Evolutionary conservation across 495 filamentous ascomycete genomes (phyloP).

Genomic region (Lichenothelia convexa): DNA sequence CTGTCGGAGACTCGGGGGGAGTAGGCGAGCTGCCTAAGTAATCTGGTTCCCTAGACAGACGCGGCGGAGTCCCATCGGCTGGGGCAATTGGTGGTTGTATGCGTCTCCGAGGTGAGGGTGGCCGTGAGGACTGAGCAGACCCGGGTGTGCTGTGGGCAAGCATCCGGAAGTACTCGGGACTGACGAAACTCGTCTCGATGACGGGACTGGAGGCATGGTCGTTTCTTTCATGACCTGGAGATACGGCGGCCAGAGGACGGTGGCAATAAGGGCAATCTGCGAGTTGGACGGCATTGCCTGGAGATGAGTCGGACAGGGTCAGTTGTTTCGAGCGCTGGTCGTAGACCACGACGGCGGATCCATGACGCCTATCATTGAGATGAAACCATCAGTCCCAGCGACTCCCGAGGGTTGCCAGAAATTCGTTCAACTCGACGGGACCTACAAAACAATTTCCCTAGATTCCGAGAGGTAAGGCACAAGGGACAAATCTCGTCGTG

Average conservation of each 20-base stretch:
- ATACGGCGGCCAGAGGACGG: slow-evolving; percentile 45
- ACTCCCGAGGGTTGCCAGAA: not conserved
- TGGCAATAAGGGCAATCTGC: slow-evolving; percentile 77
- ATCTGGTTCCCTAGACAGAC: no score
- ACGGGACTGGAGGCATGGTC: slow-evolving; percentile 14
- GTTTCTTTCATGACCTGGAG: slow-evolving; percentile 19
- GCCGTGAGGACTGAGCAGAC: slow-evolving; percentile 28
- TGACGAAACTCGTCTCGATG: slow-evolving; percentile 51
- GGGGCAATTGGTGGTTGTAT: slow-evolving; percentile 22
- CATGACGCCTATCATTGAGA: slow-evolving; percentile 51
- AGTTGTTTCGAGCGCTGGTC: slow-evolving; percentile 73
- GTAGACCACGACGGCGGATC: slow-evolving; percentile 78
- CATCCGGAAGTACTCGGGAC: slow-evolving; percentile 87
- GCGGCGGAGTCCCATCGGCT: slow-evolving; percentile 6
- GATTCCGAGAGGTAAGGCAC: slow-evolving; percentile 21
- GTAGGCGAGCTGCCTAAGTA: slow-evolving; percentile 32
- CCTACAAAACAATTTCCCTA: slow-evolving; percentile 20
- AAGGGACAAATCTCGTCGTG: slow-evolving; percentile 19
- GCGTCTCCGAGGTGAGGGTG: slow-evolving; percentile 34
- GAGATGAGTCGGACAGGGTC: slow-evolving; percentile 48
- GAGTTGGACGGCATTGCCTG: slow-evolving; percentile 29
- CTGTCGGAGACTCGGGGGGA: slow-evolving; percentile 30
- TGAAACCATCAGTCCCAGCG: not conserved
- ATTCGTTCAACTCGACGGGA: not conserved
- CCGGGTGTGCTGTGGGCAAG: slow-evolving; percentile 45